Base-by-base conservation (phyloP, 2,329 filamentous ascomycete genomes). In the Apiospora kogelbergensis region DNA sequence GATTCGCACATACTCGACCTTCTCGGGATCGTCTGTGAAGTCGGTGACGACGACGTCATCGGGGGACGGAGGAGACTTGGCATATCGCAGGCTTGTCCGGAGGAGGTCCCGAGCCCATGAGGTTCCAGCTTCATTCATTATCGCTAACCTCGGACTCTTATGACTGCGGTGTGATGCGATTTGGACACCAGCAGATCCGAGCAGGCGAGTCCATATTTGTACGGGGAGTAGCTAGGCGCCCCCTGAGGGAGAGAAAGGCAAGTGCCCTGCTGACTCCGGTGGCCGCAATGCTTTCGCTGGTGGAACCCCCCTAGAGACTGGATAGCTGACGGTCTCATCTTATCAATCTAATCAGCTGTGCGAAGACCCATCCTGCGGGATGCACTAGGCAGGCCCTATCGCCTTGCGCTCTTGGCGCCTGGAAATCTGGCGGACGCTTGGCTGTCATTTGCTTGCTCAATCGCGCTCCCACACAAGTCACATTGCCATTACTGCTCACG, bases 1-100 rank as follows among this genome's bases (percentile, higher is more conserved):
- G 17, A 76, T 68, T 11, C 71, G 72, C 9, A 83, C 66, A 53
- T 80, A 82, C n/a, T 75, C 73, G 24, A 79, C 74, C 63, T 77
- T 75, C 24, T 80, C 79, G 10, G 80, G 80, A 68, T 77, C 74
- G 48, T 44, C 67, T 57, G 74, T 71, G 53, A 72, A 70, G 17
- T 64, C 67, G 40, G 45, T 30, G 45, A 40, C 37, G 26, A 68
- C 70, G 44, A 70, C 41, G 41, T 46, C 53, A 33, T 70, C 60
- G n/a, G 67, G 68, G 48, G 69, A 57, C 10, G 26, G 63, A 48
- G 42, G 48, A 67, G 65, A 57, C 69, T 70, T n/a, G 75, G 74
- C 24, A 68, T 68, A 37, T 60, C 70, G 71, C 17, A 76, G 66
- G 41, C 71, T 74, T 46, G 74, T 67, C 42, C 71, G 73, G 24